phyloP scores from a whole-genome alignment of 2,329 filamentous ascomycete species.

The Parasarocladium wereldwijsianum region DNA sequence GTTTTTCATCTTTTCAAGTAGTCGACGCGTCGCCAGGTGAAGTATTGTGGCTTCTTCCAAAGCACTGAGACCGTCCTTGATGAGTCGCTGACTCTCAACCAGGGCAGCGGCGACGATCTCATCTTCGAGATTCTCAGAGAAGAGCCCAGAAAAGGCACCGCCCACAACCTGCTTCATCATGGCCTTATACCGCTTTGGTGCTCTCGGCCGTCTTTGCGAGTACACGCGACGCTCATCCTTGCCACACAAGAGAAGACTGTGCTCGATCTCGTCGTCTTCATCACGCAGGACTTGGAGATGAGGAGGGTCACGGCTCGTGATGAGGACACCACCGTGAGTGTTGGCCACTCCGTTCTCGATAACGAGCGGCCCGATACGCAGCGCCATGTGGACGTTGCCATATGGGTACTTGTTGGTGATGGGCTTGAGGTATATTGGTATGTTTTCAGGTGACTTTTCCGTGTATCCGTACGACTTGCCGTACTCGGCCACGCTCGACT shows the following conservation, averaged over 20 bases:
- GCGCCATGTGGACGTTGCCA: slow-evolving; percentile 23
- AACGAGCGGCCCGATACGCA: slow-evolving; percentile 22
- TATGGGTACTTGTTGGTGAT: slow-evolving; percentile 19
- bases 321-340: slow-evolving; percentile 11
- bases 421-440: slow-evolving; percentile 16
- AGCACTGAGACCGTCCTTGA: slow-evolving; percentile 9
- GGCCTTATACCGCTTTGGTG: slow-evolving; percentile 18
- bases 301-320: slow-evolving; percentile 13
- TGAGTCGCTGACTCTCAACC: slow-evolving; percentile 9
- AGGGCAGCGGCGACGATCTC: slow-evolving; percentile 15
- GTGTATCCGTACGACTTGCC: slow-evolving; percentile 9
- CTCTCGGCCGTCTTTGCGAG: slow-evolving; percentile 7
- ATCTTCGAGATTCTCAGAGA: slow-evolving; percentile 11
- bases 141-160: slow-evolving; percentile 16
- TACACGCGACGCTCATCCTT: slow-evolving; percentile 8
- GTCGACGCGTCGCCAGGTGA: slow-evolving; percentile 5
- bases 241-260: slow-evolving; percentile 10
- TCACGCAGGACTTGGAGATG: slow-evolving; percentile 11
- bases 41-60: slow-evolving; percentile 8
- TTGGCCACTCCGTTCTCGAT: slow-evolving; percentile 23
- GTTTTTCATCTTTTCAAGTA: slow-evolving; percentile 10
- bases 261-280: slow-evolving; percentile 8
- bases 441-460: slow-evolving; percentile 10
- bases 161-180: slow-evolving; percentile 26
- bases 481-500: slow-evolving; percentile 9